Conservation (phyloP, 176 grass and related monocot genomes). For the Carex scoparia region DNA sequence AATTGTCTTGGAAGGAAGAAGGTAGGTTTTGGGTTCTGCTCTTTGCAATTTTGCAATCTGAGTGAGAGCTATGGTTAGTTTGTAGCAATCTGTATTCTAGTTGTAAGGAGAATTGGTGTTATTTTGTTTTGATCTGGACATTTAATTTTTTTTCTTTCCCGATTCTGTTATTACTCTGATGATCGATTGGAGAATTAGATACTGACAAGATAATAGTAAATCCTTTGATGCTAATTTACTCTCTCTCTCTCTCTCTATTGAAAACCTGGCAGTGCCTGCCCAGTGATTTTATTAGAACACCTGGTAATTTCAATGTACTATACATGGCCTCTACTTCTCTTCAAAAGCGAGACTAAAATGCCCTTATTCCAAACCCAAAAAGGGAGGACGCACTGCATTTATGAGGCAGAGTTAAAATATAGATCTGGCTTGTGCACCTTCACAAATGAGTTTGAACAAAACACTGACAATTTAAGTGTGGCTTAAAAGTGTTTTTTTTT, state of each 20-base stretch:
- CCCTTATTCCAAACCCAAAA: too few relatives aligned
- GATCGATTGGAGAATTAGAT: slow-evolving; percentile 4
- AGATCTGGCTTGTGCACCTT: too few relatives aligned
- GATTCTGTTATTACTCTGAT: background rate
- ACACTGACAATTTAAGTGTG: too few relatives aligned
- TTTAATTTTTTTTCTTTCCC: background rate
- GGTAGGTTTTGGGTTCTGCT: background rate
- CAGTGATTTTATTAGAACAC: too few relatives aligned
- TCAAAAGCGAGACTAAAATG: too few relatives aligned
- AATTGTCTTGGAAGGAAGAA: background rate
- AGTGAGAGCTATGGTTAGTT: background rate
- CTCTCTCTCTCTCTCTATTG: background rate
- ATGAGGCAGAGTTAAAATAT: too few relatives aligned
- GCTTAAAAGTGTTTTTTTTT: too few relatives aligned
- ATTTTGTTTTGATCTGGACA: background rate
- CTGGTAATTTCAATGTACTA: too few relatives aligned
- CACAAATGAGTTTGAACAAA: too few relatives aligned
- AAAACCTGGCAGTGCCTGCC: too few relatives aligned
- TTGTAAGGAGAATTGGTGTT: background rate
- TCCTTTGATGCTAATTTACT: background rate
- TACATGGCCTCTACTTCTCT: too few relatives aligned
- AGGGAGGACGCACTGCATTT: too few relatives aligned
- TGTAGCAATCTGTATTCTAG: slow-evolving; percentile 4
- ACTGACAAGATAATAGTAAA: background rate
- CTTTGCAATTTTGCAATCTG: background rate